Conservation (phyloP, 805 yeast genomes). For the baker's yeast (Saccharomyces cerevisiae) region DNA sequence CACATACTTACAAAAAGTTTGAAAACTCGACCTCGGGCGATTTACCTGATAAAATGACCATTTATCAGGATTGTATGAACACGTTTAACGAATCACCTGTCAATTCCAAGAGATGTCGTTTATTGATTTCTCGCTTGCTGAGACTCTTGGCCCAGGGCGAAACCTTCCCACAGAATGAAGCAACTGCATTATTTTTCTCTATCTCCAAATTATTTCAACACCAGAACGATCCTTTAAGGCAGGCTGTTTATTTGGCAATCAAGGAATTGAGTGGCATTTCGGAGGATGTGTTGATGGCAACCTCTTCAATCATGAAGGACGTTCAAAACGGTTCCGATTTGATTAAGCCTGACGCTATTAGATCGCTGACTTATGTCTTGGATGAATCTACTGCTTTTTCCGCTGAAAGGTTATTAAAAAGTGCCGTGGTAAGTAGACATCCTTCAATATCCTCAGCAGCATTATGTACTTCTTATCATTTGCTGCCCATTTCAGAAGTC, state of each 20-base stretch:
- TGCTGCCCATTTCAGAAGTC: constrained; percentile 81
- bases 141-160: constrained; percentile 82
- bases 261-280: constrained; percentile 81
- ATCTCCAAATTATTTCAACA: constrained; percentile 93
- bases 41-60: constrained; percentile 91
- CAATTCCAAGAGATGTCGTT: constrained; percentile 79
- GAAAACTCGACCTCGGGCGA: constrained; percentile 65
- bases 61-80: constrained; percentile 88
- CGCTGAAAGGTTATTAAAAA: constrained; percentile 85
- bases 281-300: constrained; percentile 92
- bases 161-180: constrained; percentile 77
- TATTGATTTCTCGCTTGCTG: constrained; percentile 70
- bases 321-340: constrained; percentile 81
- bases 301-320: constrained; percentile 96
- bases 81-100: constrained; percentile 89
- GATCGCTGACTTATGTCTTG: constrained; percentile 82
- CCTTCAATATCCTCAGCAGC: constrained; percentile 93
- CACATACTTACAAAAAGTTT: constrained; percentile 72
- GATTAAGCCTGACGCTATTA: constrained; percentile 89
- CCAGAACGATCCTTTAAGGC: constrained; percentile 74
- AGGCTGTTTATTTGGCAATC: constrained; percentile 86
- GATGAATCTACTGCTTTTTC: constrained; percentile 88
- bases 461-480: constrained; percentile 79
- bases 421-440: constrained; percentile 84
- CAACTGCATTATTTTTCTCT: constrained; percentile 87